Base-by-base conservation (phyloP, 139 green algal genomes). In the Picochlorum sp. region DNA sequence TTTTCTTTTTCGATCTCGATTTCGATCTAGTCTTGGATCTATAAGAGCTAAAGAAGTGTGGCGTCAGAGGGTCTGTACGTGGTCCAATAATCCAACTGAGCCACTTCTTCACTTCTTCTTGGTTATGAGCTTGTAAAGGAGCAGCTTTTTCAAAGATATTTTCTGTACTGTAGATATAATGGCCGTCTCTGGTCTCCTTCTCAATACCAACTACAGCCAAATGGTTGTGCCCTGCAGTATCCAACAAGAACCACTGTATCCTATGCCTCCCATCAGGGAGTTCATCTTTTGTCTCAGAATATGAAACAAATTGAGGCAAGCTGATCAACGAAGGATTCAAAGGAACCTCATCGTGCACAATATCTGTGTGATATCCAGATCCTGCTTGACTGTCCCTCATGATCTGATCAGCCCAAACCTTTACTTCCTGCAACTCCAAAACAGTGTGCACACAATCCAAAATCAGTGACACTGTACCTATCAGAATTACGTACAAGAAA, bases 171-270 rank as follows among this genome's bases (percentile, higher is more conserved):
- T 80, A 83, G 39, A 49, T 41, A 64, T 83, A 83, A 59, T 83
- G 75, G 16, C 75, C 75, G 29, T 83, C 75, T 12, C 68, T 44
- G 29, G 68, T 74, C 8, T 80, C 72, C 33, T 74, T 68, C 53
- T 83, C 75, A 58, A 76, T 64, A 3, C 68, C 69, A 24, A 45
- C 36, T 31, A 70, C 60, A 35, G 71, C 71, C 26, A 72, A 50
- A 53, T 67, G 56, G 55, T 79, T 64, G 1, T 53, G n/a, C 3
- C 56, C 65, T 13, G 29, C 10, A 7, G 50, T 40, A 54, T 80
- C 70, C 45, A 75, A 20, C 33, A 82, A 63, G 40, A 20, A 82
- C 58, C 61, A 82, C 20, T 60, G 30, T 13, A 72, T 57, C 22
- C 26, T 10, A 40, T 74, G 63, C 25, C 64, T 57, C 18, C 71